Evolutionary conservation across 2,329 filamentous ascomycete species (phyloP), one percentile per base, ranked within the genome.

Genomic region (Sclerotinia trifoliorum): DNA sequence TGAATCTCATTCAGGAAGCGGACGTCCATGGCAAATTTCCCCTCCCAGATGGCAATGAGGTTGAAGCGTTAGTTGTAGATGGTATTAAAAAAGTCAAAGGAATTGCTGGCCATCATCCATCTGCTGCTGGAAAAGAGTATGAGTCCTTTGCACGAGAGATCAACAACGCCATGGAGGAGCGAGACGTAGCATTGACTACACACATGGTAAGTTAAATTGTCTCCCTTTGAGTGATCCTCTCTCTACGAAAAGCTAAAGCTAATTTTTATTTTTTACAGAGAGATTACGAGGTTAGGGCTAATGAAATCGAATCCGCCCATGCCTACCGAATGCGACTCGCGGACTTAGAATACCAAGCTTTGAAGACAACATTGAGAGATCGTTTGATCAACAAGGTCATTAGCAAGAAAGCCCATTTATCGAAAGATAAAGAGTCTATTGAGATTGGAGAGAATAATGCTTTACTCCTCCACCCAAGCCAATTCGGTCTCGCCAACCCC

Each of bases 141-240:
- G 85, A 90, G 69, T 88, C 92, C 73, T 98, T 96, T 81, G 88
- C 95, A 26, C 87, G 92, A 73, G 88, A 94, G 70, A 86, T 97
- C 66, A 96, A 97, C 77, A 90, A 96, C 78, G 86, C 93, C 10
- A 88, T 97, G 73, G 94, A 98, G 79, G 87, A 92, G 75, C 87
- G 92, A 74, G 95, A 99, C 81, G 89, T 91, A 71, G 88, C 94
- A 74, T 81, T 98, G 76, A 89, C 91, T 8, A 86, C 90, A 76
- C 86, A 96, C 73, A 90, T 91, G 84, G 95, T 97, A 83, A 76
- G 87, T 69, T 42, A 55, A 55, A 54, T n/a, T 35, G 17, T 51
- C 42, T 11, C n/a, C 44, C n/a, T 51, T 44, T 7, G 32, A 13
- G 8, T 17, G 4, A 8, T 42, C 11, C 5, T 55, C 10, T 62